Conservation (phyloP, 2,329 filamentous ascomycete species). For the Aspergillus udagawae region DNA sequence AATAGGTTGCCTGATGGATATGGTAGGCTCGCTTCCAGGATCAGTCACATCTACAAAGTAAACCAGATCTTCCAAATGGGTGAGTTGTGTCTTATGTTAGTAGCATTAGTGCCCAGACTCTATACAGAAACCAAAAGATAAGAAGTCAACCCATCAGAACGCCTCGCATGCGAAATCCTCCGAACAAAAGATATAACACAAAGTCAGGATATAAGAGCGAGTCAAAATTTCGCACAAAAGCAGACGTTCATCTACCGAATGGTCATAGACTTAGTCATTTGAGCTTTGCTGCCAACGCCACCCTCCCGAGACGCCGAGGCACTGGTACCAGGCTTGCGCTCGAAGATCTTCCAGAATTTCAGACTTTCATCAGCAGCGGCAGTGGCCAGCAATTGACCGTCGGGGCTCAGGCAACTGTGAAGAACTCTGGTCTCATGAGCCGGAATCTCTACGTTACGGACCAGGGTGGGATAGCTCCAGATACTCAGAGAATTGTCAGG, state of each 20-base stretch:
- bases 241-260: slow-evolving; percentile 59
- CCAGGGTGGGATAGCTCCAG: slow-evolving; percentile 96
- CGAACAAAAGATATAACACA: not conserved
- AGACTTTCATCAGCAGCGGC: slow-evolving; percentile 93
- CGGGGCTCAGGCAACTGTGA: slow-evolving; percentile 93
- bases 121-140: not conserved
- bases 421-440: slow-evolving; percentile 95
- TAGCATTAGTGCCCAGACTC: not conserved
- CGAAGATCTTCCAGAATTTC: slow-evolving; percentile 99
- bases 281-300: slow-evolving; percentile 70
- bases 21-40: not conserved
- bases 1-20: not conserved
- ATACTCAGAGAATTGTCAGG: slow-evolving; percentile 99
- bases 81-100: not conserved
- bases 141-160: not conserved
- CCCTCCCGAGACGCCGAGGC: slow-evolving; percentile 60
- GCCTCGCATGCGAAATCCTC: not conserved
- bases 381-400: slow-evolving; percentile 96
- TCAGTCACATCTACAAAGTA: not conserved
- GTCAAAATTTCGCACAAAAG: slow-evolving; percentile 2
- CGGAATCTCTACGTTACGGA: slow-evolving; percentile 96
- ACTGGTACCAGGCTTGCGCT: slow-evolving; percentile 84
- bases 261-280: slow-evolving; percentile 93
- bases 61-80: not conserved
- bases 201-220: slow-evolving; percentile 2